Percentiles rank a stretch among this genome's conserved stretches.
Conservation (phyloP, 2,329 filamentous ascomycete genomes). For the Sclerotinia spermophila region DNA sequence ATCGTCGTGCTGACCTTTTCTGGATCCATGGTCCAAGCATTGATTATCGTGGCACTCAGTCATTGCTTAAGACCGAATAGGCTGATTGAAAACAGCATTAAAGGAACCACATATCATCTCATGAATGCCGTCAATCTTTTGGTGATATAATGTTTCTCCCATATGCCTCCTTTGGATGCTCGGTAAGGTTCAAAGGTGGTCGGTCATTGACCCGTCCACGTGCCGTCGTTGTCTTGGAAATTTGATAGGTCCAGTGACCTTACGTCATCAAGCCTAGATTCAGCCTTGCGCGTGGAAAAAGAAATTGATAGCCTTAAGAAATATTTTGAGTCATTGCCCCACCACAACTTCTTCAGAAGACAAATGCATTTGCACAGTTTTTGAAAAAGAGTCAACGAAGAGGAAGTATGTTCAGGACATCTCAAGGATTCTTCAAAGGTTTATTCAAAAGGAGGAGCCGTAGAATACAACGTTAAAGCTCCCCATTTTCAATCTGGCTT, state of each 20-base stretch:
- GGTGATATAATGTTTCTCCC: background rate
- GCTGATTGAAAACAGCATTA: background rate
- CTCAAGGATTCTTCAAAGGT: conserved; percentile 22
- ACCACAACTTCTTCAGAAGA: conserved; percentile 3
- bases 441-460: conserved; percentile 34
- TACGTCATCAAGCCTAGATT: background rate
- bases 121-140: background rate
- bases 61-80: background rate
- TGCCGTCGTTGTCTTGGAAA: background rate
- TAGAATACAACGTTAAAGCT: conserved; percentile 29
- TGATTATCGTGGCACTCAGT: background rate
- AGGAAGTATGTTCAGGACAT: conserved; percentile 30
- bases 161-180: background rate
- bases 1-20: background rate
- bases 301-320: background rate
- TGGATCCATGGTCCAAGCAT: background rate
- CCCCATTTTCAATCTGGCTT: conserved; percentile 26
- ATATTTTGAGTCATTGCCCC: conserved; percentile 15
- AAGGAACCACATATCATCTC: background rate
- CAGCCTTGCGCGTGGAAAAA: background rate
- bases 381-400: conserved; percentile 1
- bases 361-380: conserved; percentile 9
- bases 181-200: background rate
- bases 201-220: background rate
- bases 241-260: background rate